These are phyloP conservation scores for Cyberlindnera mrakii DNA, from an alignment of 805 yeast species.

Conservation along the genomic window DNA sequence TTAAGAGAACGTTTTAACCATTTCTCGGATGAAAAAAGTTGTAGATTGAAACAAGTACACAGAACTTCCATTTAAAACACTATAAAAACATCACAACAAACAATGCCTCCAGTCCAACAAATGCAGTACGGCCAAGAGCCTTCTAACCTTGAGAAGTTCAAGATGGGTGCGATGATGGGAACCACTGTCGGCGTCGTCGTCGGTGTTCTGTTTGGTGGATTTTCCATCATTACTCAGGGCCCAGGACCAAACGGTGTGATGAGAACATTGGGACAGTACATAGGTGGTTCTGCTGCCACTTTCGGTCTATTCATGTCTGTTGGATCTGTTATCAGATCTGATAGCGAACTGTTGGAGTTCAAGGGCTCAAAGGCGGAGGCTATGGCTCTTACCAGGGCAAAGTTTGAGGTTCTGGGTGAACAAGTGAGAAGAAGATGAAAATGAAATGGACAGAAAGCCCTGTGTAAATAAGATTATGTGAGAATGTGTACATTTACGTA, in stretches of 20 bases:
- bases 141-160: slow-evolving; percentile 90
- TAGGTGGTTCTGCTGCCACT: slow-evolving; percentile 93
- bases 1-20: not conserved
- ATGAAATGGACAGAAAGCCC: not conserved
- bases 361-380: slow-evolving; percentile 27
- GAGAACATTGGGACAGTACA: slow-evolving; percentile 94
- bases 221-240: slow-evolving; percentile 84
- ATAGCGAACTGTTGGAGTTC: slow-evolving; percentile 20
- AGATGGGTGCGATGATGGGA: slow-evolving; percentile 99
- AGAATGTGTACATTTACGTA: not conserved
- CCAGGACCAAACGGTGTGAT: slow-evolving; percentile 98
- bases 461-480: slow-evolving; percentile 1
- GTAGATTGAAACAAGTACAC: not conserved
- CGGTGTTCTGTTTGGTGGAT: slow-evolving; percentile 92
- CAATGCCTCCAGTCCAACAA: slow-evolving; percentile 56
- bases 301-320: slow-evolving; percentile 95
- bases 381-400: slow-evolving; percentile 38
- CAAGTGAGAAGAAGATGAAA: slow-evolving; percentile 15
- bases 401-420: slow-evolving; percentile 26
- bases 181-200: slow-evolving; percentile 78
- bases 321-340: slow-evolving; percentile 88
- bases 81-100: not conserved
- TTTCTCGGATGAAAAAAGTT: too few relatives aligned
- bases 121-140: slow-evolving; percentile 56
- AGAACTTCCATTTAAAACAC: not conserved